Evolutionary conservation across 2,329 filamentous ascomycete genomes (phyloP), one percentile per base, ranked within the genome.

Genomic region (Simplicillium sp.): DNA sequence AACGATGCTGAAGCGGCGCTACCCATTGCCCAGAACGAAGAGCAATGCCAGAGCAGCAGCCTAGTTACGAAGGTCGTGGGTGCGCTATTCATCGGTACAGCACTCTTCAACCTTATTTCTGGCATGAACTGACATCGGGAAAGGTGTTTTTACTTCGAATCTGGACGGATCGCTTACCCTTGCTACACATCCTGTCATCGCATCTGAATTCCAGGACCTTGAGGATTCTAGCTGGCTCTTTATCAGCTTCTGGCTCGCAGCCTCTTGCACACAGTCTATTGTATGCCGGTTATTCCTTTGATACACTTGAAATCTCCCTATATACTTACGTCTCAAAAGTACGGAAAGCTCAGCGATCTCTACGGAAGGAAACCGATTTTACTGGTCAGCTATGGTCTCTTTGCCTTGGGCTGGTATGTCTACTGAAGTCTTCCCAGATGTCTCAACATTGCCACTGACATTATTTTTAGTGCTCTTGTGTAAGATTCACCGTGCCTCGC

Each of bases 81-180:
- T n/a, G 29, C 29, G 9, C n/a, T 31, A n/a, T 31, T 31, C 29
- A 31, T 31, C n/a, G 29, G 29, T 31, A n/a, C 9, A 31, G 9
- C n/a, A 31, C 9, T 31, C 29, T 9, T 31, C 9, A 31, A 9
- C 9, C n/a, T 9, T n/a, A 31, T 31, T 31, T 31, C n/a, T n/a
- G n/a, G 9, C 29, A 31, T 31, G 29, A 9, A 31, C 29, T 31
- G n/a, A 31, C 29, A n/a, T n/a, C 9, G n/a, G 29, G 9, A 9
- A 9, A 51, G 58, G 58, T 11, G 75, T 82, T 12, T 84, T 87
- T 48, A 73, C 84, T 11, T 72, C 74, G 7, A 79, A 80, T 41
- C 72, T 75, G 13, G 83, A 87, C 51, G 60, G 64, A 0, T 80
- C 77, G 1, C 61, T 87, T 0, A 70, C 87, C 0, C 61, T 87